phyloP scores from a whole-genome alignment of 805 yeast species.

The Priceomyces castillae region DNA sequence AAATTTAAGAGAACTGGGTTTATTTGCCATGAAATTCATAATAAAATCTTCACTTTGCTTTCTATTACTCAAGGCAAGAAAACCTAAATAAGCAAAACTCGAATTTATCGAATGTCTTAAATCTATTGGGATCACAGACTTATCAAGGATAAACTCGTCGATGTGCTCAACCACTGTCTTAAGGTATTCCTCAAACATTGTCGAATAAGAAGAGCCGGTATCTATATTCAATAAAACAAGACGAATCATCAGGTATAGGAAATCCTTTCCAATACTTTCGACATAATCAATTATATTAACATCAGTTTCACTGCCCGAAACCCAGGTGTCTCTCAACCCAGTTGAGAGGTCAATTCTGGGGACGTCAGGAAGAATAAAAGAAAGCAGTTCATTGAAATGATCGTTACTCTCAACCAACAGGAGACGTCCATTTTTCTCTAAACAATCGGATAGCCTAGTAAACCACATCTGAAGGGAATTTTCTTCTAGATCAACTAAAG shows the following conservation, averaged over 20 bases:
- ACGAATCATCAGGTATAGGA: background rate
- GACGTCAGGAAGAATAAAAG: background rate
- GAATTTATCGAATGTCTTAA: background rate
- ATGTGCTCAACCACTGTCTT: background rate
- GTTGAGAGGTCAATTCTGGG: background rate
- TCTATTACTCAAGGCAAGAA: slow-evolving; percentile 1
- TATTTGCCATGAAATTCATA: background rate
- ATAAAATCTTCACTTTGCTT: background rate
- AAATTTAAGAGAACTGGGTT: background rate
- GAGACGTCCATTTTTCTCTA: background rate
- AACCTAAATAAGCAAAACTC: slow-evolving; percentile 1
- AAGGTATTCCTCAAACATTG: background rate
- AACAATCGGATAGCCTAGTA: background rate
- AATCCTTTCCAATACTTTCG: background rate
- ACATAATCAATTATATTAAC: background rate
- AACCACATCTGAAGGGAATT: slow-evolving; percentile 4
- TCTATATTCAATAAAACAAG: background rate
- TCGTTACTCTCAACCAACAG: background rate
- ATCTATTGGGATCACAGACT: background rate
- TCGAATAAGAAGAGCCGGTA: background rate
- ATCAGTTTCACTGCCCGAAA: background rate
- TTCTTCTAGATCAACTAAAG: slow-evolving; percentile 4
- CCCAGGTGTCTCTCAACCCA: background rate
- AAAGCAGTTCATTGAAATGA: background rate
- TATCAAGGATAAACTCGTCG: background rate